Conservation (phyloP, 176 grass and related monocot species). For the Bolboschoenus planiculmis region DNA sequence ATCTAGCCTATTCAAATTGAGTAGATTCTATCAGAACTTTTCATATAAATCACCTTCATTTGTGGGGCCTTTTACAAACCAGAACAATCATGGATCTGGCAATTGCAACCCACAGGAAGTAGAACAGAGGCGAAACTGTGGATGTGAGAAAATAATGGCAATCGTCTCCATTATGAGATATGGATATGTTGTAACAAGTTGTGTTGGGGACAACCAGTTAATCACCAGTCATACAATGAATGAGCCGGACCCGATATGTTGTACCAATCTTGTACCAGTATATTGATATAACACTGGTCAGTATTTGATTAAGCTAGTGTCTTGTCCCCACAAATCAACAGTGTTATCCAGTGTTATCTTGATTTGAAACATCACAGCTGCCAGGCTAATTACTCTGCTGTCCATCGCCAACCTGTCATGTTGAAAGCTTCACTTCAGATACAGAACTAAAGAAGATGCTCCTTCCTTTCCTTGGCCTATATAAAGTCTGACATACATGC, state of each 20-base stretch:
- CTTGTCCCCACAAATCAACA: neutral
- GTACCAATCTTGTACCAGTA: neutral
- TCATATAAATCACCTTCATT: no score
- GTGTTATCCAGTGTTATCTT: neutral
- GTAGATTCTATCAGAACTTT: no score
- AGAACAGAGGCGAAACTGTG: neutral
- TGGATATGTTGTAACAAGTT: neutral
- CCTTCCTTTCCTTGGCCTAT: neutral
- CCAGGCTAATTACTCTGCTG: neutral
- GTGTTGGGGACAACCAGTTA: neutral
- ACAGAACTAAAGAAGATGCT: neutral
- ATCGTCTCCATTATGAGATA: neutral
- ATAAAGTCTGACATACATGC: neutral
- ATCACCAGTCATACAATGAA: neutral
- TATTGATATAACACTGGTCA: neutral
- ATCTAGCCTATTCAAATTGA: neutral
- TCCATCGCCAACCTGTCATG: neutral
- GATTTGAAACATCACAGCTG: neutral
- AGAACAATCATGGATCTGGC: neutral
- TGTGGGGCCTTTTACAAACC: neutral
- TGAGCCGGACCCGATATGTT: neutral
- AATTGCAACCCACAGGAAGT: neutral
- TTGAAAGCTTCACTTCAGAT: neutral
- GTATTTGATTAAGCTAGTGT: conserved; percentile 18
- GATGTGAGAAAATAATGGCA: neutral